A percentile compares a stretch with the other conserved stretches of the same genome.
These are phyloP conservation scores for Podospora pseudoanserina DNA, from an alignment of 495 filamentous ascomycete genomes.

Conservation along the genomic window DNA sequence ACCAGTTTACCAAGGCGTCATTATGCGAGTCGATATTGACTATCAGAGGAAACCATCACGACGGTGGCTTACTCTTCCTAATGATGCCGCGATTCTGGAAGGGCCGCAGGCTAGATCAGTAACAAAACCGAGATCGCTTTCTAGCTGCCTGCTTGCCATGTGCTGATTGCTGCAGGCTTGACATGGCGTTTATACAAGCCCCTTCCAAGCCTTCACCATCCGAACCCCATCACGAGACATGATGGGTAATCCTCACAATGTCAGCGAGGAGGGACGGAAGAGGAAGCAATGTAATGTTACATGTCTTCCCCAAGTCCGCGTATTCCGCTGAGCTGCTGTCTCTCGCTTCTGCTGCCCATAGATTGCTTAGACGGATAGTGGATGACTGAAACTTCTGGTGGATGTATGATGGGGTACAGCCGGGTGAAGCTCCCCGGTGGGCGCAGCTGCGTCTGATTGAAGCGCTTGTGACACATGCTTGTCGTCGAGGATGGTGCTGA, in stretches of 20 bases:
- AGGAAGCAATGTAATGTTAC: slow-evolving; percentile 4
- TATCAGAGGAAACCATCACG: neutral
- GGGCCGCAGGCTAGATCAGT: neutral
- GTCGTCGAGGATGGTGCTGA: neutral
- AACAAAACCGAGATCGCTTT: neutral
- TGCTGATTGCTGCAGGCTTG: neutral
- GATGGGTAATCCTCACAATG: neutral
- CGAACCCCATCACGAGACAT: neutral
- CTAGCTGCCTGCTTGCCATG: neutral
- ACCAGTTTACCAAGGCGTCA: neutral
- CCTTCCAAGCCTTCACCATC: neutral
- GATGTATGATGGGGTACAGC: neutral
- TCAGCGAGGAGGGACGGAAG: neutral
- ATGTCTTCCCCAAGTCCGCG: neutral
- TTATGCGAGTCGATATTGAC: neutral
- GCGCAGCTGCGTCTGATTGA: neutral
- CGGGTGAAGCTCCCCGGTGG: neutral
- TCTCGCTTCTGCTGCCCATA: neutral
- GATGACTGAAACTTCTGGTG: neutral
- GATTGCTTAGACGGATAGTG: neutral
- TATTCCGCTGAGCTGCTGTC: neutral
- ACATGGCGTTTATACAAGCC: neutral
- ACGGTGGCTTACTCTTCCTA: neutral
- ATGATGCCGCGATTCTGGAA: neutral
- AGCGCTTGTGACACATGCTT: neutral